These are phyloP conservation scores for Magnolia kwangsiensis DNA, from an alignment of 164 flowering plant species.

Conservation along the genomic window DNA sequence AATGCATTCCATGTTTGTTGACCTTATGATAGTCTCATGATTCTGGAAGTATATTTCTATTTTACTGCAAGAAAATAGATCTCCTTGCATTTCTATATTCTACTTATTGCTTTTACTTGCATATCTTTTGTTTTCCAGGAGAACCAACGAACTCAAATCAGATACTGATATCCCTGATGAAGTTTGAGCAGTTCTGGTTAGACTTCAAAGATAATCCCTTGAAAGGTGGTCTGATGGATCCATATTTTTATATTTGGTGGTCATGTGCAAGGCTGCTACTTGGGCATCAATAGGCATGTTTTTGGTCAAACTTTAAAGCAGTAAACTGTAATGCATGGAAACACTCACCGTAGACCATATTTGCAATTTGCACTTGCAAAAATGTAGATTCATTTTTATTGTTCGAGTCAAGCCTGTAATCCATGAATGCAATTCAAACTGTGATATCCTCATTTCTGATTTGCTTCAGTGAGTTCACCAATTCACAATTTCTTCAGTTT, in stretches of 20 bases:
- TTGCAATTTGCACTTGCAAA: too few relatives aligned
- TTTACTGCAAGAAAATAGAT: too few relatives aligned
- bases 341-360: too few relatives aligned
- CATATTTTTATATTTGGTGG: background rate
- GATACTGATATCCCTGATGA: too few relatives aligned
- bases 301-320: background rate
- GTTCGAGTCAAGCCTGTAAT: background rate
- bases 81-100: too few relatives aligned
- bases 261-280: background rate
- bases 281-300: background rate
- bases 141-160: too few relatives aligned
- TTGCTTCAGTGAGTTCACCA: background rate
- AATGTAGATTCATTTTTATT: background rate
- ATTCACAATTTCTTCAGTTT: background rate
- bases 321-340: background rate
- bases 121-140: too few relatives aligned
- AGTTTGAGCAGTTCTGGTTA: too few relatives aligned
- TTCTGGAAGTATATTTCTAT: too few relatives aligned
- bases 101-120: too few relatives aligned
- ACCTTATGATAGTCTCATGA: too few relatives aligned
- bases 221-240: conserved; percentile 47
- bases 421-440: background rate
- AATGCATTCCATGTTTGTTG: too few relatives aligned
- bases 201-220: conserved; percentile 33
- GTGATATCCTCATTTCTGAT: background rate